These are phyloP conservation scores for Aspergillus heteromorphus DNA, from an alignment of 495 filamentous ascomycete genomes.

Conservation along the genomic window DNA sequence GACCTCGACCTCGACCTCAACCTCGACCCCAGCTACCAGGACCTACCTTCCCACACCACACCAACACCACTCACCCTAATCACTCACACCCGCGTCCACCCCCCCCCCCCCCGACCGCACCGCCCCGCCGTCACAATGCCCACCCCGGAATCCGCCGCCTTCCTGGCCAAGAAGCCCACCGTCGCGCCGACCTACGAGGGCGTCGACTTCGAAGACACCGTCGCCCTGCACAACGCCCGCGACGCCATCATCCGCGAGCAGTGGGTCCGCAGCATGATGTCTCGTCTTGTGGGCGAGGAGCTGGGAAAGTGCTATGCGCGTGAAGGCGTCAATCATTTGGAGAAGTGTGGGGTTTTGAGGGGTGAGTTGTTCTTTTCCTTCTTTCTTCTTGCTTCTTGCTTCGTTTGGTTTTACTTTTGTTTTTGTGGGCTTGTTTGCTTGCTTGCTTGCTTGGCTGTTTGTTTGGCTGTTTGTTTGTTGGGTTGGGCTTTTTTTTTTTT, in stretches of 20 bases:
- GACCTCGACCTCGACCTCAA: neutral
- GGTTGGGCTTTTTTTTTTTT: no score
- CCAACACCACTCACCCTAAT: neutral
- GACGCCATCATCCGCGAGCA: slow-evolving; percentile 93
- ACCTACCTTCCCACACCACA: neutral
- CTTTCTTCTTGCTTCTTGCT: neutral
- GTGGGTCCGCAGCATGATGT: slow-evolving; percentile 98
- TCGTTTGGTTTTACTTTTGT: neutral
- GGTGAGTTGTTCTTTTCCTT: slow-evolving; percentile 47
- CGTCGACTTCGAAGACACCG: slow-evolving; percentile 93
- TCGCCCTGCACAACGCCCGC: slow-evolving; percentile 83
- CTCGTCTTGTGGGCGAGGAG: slow-evolving; percentile 85
- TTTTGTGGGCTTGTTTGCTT: no score
- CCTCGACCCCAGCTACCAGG: no score
- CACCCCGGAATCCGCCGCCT: slow-evolving; percentile 85
- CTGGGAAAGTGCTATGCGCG: slow-evolving; percentile 90
- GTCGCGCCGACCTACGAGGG: slow-evolving; percentile 94
- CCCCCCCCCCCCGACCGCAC: neutral
- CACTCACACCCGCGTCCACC: neutral
- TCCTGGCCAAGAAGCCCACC: slow-evolving; percentile 90
- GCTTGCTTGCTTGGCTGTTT: no score
- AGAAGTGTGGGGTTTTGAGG: slow-evolving; percentile 90
- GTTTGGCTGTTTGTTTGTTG: no score
- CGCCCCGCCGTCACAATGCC: slow-evolving; percentile 60
- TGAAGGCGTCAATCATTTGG: slow-evolving; percentile 94